phyloP scores from a whole-genome alignment of 352 stramenopile genomes.

The Pythium phragmitis region DNA sequence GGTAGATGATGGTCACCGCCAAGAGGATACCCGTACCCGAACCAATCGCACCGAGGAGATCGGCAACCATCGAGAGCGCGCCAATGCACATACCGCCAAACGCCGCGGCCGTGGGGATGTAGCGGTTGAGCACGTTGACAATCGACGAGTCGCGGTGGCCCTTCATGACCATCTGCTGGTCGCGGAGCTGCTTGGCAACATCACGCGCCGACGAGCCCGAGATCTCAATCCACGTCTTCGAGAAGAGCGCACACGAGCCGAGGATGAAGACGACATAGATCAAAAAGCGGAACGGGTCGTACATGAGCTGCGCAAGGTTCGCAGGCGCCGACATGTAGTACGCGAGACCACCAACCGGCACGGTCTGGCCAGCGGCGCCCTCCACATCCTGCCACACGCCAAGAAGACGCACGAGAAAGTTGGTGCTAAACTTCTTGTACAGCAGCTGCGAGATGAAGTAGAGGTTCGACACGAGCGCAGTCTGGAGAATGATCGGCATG shows the following conservation, averaged over 20 bases:
- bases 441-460: constrained; percentile 99
- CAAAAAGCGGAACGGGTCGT: constrained; percentile 98
- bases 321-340: constrained; percentile 98
- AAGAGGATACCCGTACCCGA: constrained; percentile 99
- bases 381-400: constrained; percentile 98
- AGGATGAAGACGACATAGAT: constrained; percentile 99
- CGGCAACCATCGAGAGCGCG: constrained; percentile 97
- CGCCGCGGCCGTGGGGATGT: constrained; percentile 98
- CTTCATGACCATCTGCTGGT: constrained; percentile 99
- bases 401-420: constrained; percentile 97
- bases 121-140: constrained; percentile 98
- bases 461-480: constrained; percentile 98
- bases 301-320: constrained; percentile 96
- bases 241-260: constrained; percentile 98
- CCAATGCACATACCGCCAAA: constrained; percentile 99
- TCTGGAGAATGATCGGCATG: constrained; percentile 99
- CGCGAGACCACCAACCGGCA: constrained; percentile 95
- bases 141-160: constrained; percentile 97
- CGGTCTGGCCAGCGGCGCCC: constrained; percentile 90
- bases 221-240: constrained; percentile 99
- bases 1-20: constrained; percentile 99
- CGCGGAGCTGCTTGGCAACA: constrained; percentile 98
- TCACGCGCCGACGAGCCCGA: constrained; percentile 96
- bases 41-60: constrained; percentile 98
- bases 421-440: constrained; percentile 98